phyloP scores from a whole-genome alignment of 2,329 filamentous ascomycete species.

The Talaromyces funiculosus region DNA sequence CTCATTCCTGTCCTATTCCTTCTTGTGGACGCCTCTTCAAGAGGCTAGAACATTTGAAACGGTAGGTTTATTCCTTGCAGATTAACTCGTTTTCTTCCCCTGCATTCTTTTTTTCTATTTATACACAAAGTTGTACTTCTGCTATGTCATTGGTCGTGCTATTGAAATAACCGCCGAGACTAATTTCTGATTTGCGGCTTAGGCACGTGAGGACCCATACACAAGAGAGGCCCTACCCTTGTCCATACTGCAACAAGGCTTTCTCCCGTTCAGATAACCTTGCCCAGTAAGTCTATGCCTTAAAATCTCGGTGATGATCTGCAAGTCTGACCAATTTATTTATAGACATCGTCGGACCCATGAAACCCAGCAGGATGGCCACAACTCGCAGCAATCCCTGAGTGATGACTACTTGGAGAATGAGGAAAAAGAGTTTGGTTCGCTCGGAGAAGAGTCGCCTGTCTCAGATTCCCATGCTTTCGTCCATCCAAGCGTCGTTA shows the following conservation, averaged over 20 bases:
- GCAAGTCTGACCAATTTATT: slow-evolving; percentile 31
- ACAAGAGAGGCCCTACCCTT: slow-evolving; percentile 97
- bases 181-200: slow-evolving; percentile 37
- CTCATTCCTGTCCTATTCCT: slow-evolving; percentile 97
- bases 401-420: slow-evolving; percentile 67
- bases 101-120: slow-evolving; percentile 21
- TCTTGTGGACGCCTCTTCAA: slow-evolving; percentile 97
- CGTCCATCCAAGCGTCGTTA: slow-evolving; percentile 28
- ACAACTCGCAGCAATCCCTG: slow-evolving; percentile 33
- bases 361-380: slow-evolving; percentile 62
- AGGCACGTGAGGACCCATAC: slow-evolving; percentile 99
- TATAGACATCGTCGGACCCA: slow-evolving; percentile 67
- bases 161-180: slow-evolving; percentile 47
- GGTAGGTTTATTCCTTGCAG: slow-evolving; percentile 57
- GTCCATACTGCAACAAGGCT: slow-evolving; percentile 95
- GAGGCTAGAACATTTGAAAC: slow-evolving; percentile 97
- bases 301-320: background rate
- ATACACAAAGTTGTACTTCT: slow-evolving; percentile 10
- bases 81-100: background rate
- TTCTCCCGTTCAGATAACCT: slow-evolving; percentile 98
- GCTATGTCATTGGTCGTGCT: slow-evolving; percentile 23
- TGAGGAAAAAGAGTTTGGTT: slow-evolving; percentile 77
- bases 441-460: slow-evolving; percentile 72
- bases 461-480: slow-evolving; percentile 28
- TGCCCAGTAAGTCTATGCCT: slow-evolving; percentile 68